phyloP scores from a whole-genome alignment of 352 stramenopile genomes.

The Pythium rhizo-oryzae region DNA sequence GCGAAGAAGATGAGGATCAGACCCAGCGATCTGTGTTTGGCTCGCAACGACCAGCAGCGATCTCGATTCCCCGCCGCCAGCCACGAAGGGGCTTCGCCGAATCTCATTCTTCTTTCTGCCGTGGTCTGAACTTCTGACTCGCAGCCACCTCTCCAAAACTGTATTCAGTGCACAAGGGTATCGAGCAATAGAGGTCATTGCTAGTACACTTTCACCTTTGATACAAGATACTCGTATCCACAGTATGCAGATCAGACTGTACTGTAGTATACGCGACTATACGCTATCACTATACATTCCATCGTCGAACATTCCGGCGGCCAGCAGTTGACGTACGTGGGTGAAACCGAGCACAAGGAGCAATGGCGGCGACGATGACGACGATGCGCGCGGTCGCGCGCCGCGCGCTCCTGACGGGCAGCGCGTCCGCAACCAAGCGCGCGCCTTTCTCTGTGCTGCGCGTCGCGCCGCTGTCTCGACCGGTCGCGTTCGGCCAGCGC shows the following conservation, averaged over 20 bases:
- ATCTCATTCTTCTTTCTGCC: no score
- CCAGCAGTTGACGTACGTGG: slow-evolving; percentile 13
- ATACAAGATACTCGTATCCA: no score
- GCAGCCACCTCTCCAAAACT: not conserved
- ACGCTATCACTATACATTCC: slow-evolving; percentile 10
- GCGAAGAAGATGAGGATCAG: not conserved
- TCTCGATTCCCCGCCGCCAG: no score
- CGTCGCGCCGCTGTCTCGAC: not conserved
- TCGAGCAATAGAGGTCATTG: not conserved
- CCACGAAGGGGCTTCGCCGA: no score
- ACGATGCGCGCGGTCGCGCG: slow-evolving; percentile 13
- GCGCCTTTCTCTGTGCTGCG: not conserved
- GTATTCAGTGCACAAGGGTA: not conserved
- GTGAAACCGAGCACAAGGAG: slow-evolving; percentile 2
- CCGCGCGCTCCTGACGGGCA: slow-evolving; percentile 8
- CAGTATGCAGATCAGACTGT: not conserved
- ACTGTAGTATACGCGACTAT: not conserved
- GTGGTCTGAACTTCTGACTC: slow-evolving; percentile 16
- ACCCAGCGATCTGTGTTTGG: not conserved
- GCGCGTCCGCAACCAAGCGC: no score
- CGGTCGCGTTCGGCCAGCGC: slow-evolving; percentile 16
- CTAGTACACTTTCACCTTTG: no score
- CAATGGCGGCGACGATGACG: slow-evolving; percentile 2
- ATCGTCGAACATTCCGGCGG: slow-evolving; percentile 26
- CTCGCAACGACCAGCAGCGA: not conserved